Evolutionary conservation across 2,329 filamentous ascomycete species (phyloP).

Genomic region (Hypoxylon sp.): DNA sequence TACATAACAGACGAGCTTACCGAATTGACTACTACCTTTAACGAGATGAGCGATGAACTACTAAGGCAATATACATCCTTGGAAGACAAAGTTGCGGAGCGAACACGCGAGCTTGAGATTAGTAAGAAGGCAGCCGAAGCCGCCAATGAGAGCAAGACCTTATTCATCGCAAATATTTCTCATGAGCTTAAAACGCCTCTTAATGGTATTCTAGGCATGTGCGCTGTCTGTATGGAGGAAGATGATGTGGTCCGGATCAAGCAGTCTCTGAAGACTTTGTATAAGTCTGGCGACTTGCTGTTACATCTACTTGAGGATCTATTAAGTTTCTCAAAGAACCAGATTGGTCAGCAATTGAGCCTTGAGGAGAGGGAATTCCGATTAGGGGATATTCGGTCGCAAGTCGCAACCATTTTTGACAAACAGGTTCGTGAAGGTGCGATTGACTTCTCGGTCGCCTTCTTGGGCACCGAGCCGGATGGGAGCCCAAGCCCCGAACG

Average conservation of each 20-base stretch:
- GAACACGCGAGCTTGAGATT: conserved; percentile 87
- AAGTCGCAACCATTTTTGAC: conserved; percentile 88
- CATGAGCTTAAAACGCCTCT: conserved; percentile 92
- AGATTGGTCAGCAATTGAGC: conserved; percentile 86
- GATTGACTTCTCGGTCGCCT: conserved; percentile 81
- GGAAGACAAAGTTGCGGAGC: conserved; percentile 86
- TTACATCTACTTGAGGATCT: conserved; percentile 91
- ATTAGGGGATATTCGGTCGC: conserved; percentile 85
- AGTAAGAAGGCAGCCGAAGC: conserved; percentile 94
- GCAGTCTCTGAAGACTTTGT: conserved; percentile 87
- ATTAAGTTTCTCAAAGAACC: conserved; percentile 94
- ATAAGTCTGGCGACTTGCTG: conserved; percentile 88
- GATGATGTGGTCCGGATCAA: conserved; percentile 84
- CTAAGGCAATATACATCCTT: conserved; percentile 87
- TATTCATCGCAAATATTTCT: conserved; percentile 96
- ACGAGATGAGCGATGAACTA: conserved; percentile 93
- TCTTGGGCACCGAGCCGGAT: conserved; percentile 68
- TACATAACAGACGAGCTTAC: conserved; percentile 87
- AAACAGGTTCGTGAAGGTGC: conserved; percentile 87
- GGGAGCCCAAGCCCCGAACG: conserved; percentile 54
- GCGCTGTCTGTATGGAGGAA: conserved; percentile 92
- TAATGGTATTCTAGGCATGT: conserved; percentile 96
- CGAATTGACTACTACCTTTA: conserved; percentile 87
- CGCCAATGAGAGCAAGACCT: conserved; percentile 96
- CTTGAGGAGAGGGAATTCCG: conserved; percentile 90